Base-by-base conservation (phyloP, 345 rosid genomes). In the Lepidium africanum region DNA sequence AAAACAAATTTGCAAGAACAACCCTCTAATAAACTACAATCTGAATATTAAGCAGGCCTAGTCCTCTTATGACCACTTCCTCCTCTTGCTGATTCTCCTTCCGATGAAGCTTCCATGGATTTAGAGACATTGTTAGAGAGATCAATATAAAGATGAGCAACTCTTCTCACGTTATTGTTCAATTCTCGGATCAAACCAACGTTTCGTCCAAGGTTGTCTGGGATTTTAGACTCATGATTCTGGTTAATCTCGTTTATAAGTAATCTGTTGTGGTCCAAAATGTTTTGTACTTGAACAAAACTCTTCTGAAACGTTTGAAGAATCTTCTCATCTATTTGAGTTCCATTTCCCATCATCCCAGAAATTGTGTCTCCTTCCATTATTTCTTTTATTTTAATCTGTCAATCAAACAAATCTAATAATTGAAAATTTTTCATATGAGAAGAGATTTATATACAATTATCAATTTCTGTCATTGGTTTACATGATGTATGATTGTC, bases 181-280 rank as follows among this genome's bases (percentile, higher is more conserved):
- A 90, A 90, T 81, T 90, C 96, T 66, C 81, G 81, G 40, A 90
- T 90, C 63, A 90, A 73, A 71, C 88, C 86, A 43, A 87, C 85
- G 79, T 87, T 87, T 78, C 86, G 76, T 76, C 78, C 79, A 36
- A 90, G 78, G 62, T 84, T 84, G 76, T 86, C 91, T 12, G 89
- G 94, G 70, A 81, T 75, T 49, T 81, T 83, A 57, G 94, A 87
- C 62, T 90, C 94, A 48, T 87, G 94, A 49, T 90, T 90, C 78
- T 83, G 91, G 78, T 85, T 84, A 73, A 90, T 90, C 80, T 90
- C 86, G 65, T 80, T 82, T 68, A 87, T 90, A 17, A 90, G 85
- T 38, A 80, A 23, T 82, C 88, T 74, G 54, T 90, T 90, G 72
- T 83, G 87, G 78, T 90, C 94, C 69, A 87, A 74, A 16, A 90